These are phyloP conservation scores for Wickerhamiella parazyma DNA, from an alignment of 805 yeast species.

Conservation along the genomic window DNA sequence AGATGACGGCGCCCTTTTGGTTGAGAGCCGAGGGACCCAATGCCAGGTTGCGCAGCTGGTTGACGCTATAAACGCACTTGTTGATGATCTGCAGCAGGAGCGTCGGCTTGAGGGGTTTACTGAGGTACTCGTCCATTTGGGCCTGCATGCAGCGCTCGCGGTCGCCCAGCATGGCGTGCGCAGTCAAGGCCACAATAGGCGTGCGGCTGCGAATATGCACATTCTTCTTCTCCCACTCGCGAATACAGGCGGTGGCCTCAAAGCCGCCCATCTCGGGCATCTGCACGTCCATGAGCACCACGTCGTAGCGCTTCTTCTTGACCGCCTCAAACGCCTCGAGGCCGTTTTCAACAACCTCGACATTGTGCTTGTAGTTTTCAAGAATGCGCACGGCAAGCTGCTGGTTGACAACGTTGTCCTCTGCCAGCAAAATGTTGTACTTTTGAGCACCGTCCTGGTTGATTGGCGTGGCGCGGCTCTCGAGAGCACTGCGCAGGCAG, in stretches of 20 bases:
- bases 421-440: conserved; percentile 66
- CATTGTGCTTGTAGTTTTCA: conserved; percentile 75
- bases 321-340: conserved; percentile 69
- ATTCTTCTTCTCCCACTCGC: conserved; percentile 77
- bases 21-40: conserved; percentile 23
- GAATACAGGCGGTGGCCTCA: conserved; percentile 74
- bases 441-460: conserved; percentile 66
- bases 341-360: conserved; percentile 78
- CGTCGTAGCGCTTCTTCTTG: conserved; percentile 54
- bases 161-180: conserved; percentile 91
- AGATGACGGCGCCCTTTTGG: conserved; percentile 15
- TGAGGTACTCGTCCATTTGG: conserved; percentile 84
- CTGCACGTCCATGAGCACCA: conserved; percentile 83
- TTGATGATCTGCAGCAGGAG: conserved; percentile 71
- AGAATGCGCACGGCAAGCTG: conserved; percentile 73
- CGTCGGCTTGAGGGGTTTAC: conserved; percentile 78
- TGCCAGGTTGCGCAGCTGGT: conserved; percentile 27
- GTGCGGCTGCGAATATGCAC: conserved; percentile 64
- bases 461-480: conserved; percentile 65
- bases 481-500: conserved; percentile 72
- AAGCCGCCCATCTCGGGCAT: conserved; percentile 96
- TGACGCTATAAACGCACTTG: conserved; percentile 52
- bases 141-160: conserved; percentile 74
- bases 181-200: conserved; percentile 81
- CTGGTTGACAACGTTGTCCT: conserved; percentile 78